Base-by-base conservation (phyloP, 805 yeast species). In the Osmozyma mogii region DNA sequence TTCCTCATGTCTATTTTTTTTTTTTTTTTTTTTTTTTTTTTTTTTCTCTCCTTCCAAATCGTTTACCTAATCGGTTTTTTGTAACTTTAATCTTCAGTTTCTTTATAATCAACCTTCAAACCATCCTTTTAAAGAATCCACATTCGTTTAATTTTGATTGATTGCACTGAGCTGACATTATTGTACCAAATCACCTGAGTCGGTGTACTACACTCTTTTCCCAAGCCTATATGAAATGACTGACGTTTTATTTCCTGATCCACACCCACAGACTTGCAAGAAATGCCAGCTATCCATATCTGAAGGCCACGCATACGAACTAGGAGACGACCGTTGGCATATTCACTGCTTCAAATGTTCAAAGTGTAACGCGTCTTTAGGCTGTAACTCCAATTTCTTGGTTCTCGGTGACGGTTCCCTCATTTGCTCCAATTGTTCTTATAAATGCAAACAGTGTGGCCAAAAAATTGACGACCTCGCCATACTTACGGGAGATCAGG, bases 291-390 rank as follows among this genome's bases (percentile, higher is more conserved):
- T 40, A 12, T 52, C 79, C 16, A 83, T 89, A 28, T 71, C 72
- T 12, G 94, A 84, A 46, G 96, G 96, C 18, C 94, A 88, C 41
- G 97, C 97, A 3, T 92, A 85, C 51, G 97, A 89, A 52, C 64
- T 89, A 28, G 95, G 95, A 15, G 94, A 82, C 28, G 89, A 85
- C 50, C 74, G 95, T 40, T 92, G 98, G 98, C 98, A 92, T 54
- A 81, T 85, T 33, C 72, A 81, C 38, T 92, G 98, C 57, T 92
- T 92, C 58, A 69, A 76, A 27, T 92, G 98, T 56, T 81, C 94
- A 31, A 80, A 80, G 43, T 92, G 98, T 55, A 65, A 71, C 21
- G 70, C 74, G 43, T 70, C 78, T 21, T 61, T 92, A 32, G 95
- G 94, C 15, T 83, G 94, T 38, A 81, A 85, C 46, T 79, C 94